Evolutionary conservation across 108 stramenopile genomes (phyloP).

Genomic region (Nitzschia sp.): DNA sequence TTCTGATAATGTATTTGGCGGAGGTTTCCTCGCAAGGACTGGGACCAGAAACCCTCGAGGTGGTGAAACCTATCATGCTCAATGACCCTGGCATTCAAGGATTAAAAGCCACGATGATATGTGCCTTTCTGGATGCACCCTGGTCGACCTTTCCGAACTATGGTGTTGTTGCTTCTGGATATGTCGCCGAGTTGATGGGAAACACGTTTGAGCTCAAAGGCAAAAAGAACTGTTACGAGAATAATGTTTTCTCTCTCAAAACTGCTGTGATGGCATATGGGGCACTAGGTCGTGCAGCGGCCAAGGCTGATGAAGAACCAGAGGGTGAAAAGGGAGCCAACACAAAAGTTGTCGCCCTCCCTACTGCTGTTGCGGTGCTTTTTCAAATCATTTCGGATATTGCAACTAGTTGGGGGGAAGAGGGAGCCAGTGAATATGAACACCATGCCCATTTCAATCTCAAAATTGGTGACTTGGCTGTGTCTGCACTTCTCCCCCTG

Average conservation of each 20-base stretch:
- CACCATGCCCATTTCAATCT: slow-evolving; percentile 23
- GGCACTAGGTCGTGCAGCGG: slow-evolving; percentile 28
- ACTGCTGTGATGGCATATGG: slow-evolving; percentile 35
- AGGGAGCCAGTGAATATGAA: slow-evolving; percentile 8
- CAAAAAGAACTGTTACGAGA: slow-evolving; percentile 29
- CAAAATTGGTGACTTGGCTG: slow-evolving; percentile 36
- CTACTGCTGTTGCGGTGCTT: slow-evolving; percentile 31
- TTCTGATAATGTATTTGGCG: slow-evolving; percentile 28
- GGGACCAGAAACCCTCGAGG: slow-evolving; percentile 18
- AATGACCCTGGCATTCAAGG: slow-evolving; percentile 32
- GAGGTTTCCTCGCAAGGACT: slow-evolving; percentile 8
- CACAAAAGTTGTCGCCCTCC: slow-evolving; percentile 39
- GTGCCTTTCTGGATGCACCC: slow-evolving; percentile 30
- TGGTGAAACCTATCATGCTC: slow-evolving; percentile 29
- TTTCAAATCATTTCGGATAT: slow-evolving; percentile 39
- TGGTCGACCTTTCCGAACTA: slow-evolving; percentile 34
- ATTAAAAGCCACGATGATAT: slow-evolving; percentile 42
- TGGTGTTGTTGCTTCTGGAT: slow-evolving; percentile 32
- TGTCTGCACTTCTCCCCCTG: slow-evolving; percentile 20
- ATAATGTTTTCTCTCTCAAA: slow-evolving; percentile 27
- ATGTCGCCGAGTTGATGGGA: slow-evolving; percentile 35
- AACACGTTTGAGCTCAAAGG: slow-evolving; percentile 44
- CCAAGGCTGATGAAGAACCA: slow-evolving; percentile 24
- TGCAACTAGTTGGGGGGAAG: slow-evolving; percentile 29
- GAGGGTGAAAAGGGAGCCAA: slow-evolving; percentile 1